These are phyloP conservation scores for Ilex asprella DNA, from an alignment of 257 asterid species.

Conservation along the genomic window DNA sequence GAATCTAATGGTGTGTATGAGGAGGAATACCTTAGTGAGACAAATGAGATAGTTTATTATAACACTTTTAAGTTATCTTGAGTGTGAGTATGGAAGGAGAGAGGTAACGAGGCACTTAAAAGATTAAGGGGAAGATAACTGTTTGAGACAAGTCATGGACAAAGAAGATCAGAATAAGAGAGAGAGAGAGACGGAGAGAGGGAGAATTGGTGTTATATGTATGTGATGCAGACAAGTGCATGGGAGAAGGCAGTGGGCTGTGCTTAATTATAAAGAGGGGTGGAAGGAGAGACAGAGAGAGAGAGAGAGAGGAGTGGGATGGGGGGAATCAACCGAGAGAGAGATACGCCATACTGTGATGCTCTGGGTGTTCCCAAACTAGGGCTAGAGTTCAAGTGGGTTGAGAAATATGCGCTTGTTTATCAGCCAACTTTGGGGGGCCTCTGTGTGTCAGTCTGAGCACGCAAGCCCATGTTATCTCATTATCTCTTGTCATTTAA, in stretches of 20 bases:
- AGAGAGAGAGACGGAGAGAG: constrained; percentile 18
- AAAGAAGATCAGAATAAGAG: constrained; percentile 27
- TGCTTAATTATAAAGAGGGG: constrained; percentile 39
- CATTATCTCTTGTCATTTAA: constrained; percentile 16
- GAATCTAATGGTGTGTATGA: background rate
- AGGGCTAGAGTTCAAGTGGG: constrained; percentile 51
- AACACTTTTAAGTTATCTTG: too few relatives aligned
- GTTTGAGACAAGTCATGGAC: constrained; percentile 35
- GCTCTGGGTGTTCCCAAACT: constrained; percentile 38
- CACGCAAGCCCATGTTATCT: constrained; percentile 55
- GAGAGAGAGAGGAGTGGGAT: background rate
- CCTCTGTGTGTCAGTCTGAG: constrained; percentile 42
- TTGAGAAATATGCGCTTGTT: constrained; percentile 26
- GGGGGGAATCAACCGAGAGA: constrained; percentile 1
- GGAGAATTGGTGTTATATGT: constrained; percentile 69
- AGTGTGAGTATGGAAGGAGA: background rate
- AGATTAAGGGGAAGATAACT: background rate
- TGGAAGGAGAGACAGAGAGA: constrained; percentile 9
- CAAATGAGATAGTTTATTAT: background rate
- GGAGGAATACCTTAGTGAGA: background rate
- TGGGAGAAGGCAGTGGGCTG: constrained; percentile 52
- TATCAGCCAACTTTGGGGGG: constrained; percentile 34
- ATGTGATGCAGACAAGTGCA: too few relatives aligned
- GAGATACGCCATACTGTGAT: constrained; percentile 29
- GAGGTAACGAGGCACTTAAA: background rate